A percentile compares a stretch with the other conserved stretches of the same genome.
Evolutionary conservation across 2,329 filamentous ascomycete genomes (phyloP).

Genomic region (Diaporthe nobilis): DNA sequence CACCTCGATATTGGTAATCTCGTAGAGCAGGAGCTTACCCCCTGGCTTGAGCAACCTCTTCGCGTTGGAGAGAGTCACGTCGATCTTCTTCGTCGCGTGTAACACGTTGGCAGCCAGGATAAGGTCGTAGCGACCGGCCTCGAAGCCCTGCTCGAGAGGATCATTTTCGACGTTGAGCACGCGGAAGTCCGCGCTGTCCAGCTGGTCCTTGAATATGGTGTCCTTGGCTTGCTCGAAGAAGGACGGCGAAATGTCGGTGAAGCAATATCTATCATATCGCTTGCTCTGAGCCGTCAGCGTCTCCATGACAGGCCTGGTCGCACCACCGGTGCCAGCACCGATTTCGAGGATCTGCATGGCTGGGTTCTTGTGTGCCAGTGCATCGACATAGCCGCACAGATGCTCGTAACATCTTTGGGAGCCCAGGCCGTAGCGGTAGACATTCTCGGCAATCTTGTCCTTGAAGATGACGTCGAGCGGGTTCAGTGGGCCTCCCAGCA

Average conservation of each 20-base stretch:
- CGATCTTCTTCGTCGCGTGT: slow-evolving; percentile 49
- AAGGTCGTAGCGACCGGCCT: slow-evolving; percentile 47
- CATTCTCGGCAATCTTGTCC: slow-evolving; percentile 45
- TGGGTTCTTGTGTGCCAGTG: slow-evolving; percentile 50
- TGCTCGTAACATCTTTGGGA: slow-evolving; percentile 42
- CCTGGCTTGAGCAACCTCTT: slow-evolving; percentile 49
- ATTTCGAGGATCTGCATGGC: slow-evolving; percentile 54
- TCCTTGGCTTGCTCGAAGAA: slow-evolving; percentile 54
- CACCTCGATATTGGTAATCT: slow-evolving; percentile 45
- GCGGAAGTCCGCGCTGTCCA: slow-evolving; percentile 50
- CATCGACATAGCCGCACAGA: slow-evolving; percentile 45
- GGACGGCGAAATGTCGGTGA: slow-evolving; percentile 56
- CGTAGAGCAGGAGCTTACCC: slow-evolving; percentile 51
- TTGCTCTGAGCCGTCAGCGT: slow-evolving; percentile 41
- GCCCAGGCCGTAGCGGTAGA: slow-evolving; percentile 46
- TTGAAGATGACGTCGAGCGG: slow-evolving; percentile 50
- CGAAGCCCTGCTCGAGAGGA: slow-evolving; percentile 48
- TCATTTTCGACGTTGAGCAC: slow-evolving; percentile 53
- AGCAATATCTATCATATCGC: slow-evolving; percentile 50
- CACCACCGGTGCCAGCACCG: slow-evolving; percentile 53
- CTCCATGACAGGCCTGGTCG: slow-evolving; percentile 48
- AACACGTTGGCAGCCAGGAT: slow-evolving; percentile 51
- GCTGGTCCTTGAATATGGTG: slow-evolving; percentile 44
- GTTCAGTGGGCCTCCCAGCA: slow-evolving; percentile 47
- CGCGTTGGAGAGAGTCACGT: slow-evolving; percentile 46